Evolutionary conservation across 1,139 yeast species (phyloP), one percentile per base, ranked within the genome.

Genomic region (Debaryomyces subglobosus): DNA sequence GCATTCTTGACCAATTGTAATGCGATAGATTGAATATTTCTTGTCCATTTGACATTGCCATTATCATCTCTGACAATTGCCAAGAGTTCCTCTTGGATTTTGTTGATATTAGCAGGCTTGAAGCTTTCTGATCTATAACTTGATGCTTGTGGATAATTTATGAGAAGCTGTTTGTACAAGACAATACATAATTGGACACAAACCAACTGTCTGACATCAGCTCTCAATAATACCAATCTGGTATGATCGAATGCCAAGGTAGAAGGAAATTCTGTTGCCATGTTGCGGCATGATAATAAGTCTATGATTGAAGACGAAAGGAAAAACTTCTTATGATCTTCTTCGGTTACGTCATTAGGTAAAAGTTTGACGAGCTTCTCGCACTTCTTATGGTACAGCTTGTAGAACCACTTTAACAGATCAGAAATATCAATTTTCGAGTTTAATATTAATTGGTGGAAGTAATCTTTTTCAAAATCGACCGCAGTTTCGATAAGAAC

Each of bases 21-120:
- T 5, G 94, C 81, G 53, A 90, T 81, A 25, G 87, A 77, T 53
- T 84, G 79, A 33, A 89, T 82, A 64, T 90, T 89, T 61, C 89
- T 82, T 1, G 96, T 89, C 96, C 97, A 90, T 70, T 90, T 88
- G 53, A 89, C 83, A 63, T 87, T 89, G 3, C 96, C 96, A 61
- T 85, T 86, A 51, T 86, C 89, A 68, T 89, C 96, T 44, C 91
- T 83, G 20, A 89, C 90, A 47, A 90, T 88, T 25, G 94, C 88
- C 53, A 88, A 70, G 39, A 90, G 81, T 59, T 89, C 95, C 53
- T 72, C 78, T 55, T 75, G 78, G 29, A 76, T 68, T 46, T 68
- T 67, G 44, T 63, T 58, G 44, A 74, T 61, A 48, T 67, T 66
- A 15, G 61, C 67, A 10, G 67, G 62, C 27, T 64, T 54, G 35